Conservation (phyloP, 148 eudicot species). For the Cornus controversa region DNA sequence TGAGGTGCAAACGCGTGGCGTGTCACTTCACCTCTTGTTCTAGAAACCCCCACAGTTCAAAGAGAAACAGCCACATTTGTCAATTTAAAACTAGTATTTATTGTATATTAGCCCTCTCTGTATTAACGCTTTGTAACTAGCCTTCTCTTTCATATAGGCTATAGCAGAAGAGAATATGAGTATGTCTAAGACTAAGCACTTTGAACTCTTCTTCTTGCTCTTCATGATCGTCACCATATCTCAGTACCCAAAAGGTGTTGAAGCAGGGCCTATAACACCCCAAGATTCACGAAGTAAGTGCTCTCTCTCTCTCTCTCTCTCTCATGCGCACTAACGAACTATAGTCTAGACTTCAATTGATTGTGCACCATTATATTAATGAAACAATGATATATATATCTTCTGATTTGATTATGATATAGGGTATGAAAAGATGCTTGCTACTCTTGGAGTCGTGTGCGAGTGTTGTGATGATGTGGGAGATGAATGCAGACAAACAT, state of each 20-base stretch:
- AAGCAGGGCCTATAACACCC: neutral
- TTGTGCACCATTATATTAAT: too few species aligned
- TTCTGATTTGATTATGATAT: neutral
- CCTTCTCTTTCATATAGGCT: too few species aligned
- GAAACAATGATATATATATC: too few species aligned
- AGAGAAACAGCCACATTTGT: neutral
- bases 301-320: slow-evolving; percentile 1
- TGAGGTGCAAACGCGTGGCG: neutral
- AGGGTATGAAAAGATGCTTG: slow-evolving; percentile 18
- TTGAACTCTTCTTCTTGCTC: slow-evolving; percentile 1
- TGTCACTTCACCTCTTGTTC: neutral
- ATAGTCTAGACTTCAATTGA: too few species aligned
- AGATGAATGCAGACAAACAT: slow-evolving; percentile 9
- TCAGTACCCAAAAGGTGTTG: neutral
- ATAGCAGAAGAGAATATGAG: neutral
- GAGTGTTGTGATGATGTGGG: slow-evolving; percentile 21
- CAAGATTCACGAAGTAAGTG: neutral
- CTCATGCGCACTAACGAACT: neutral
- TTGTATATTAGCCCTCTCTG: too few species aligned
- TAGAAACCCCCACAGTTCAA: neutral
- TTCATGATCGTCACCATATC: neutral
- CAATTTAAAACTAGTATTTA: too few species aligned
- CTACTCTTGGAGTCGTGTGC: slow-evolving; percentile 24
- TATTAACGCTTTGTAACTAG: too few species aligned
- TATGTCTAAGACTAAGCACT: neutral